Evolutionary conservation across 2,329 filamentous ascomycete species (phyloP).

Genomic region (Fusarium agapanthi): DNA sequence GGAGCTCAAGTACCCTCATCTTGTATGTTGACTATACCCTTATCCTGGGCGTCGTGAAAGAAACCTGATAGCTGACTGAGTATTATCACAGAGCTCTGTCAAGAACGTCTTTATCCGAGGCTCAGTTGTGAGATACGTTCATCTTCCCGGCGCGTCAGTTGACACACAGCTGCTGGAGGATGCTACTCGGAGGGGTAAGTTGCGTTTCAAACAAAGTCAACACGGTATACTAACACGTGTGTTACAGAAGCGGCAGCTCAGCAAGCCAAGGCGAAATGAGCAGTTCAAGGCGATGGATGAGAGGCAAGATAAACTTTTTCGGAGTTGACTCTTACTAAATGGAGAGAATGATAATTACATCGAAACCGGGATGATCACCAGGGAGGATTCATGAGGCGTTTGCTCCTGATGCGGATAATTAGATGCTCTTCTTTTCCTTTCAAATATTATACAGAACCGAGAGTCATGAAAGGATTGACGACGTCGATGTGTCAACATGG

Average conservation of each 20-base stretch:
- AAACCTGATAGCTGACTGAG: background rate
- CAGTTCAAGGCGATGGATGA: background rate
- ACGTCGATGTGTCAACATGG: background rate
- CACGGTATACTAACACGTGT: constrained; percentile 12
- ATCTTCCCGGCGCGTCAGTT: constrained; percentile 82
- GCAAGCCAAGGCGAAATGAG: constrained; percentile 64
- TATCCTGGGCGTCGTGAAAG: too few species aligned
- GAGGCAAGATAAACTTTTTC: constrained; percentile 7
- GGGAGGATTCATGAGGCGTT: constrained; percentile 37
- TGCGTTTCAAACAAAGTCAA: background rate
- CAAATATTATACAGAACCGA: background rate
- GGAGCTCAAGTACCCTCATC: constrained; percentile 92
- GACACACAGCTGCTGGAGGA: constrained; percentile 90
- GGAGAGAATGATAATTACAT: constrained; percentile 24
- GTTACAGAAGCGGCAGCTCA: constrained; percentile 64
- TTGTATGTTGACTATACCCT: constrained; percentile 63
- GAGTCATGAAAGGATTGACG: background rate
- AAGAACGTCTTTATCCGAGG: constrained; percentile 97
- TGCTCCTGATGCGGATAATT: constrained; percentile 44
- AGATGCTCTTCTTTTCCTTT: constrained; percentile 31
- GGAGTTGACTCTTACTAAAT: background rate
- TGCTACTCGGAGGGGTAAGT: constrained; percentile 82
- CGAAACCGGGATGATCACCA: constrained; percentile 29
- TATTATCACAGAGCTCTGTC: constrained; percentile 68
- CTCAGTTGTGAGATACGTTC: constrained; percentile 91